Evolutionary conservation across 1,139 yeast genomes (phyloP), one percentile per base, ranked within the genome.

Genomic region (Trichomonascaceae sp.): DNA sequence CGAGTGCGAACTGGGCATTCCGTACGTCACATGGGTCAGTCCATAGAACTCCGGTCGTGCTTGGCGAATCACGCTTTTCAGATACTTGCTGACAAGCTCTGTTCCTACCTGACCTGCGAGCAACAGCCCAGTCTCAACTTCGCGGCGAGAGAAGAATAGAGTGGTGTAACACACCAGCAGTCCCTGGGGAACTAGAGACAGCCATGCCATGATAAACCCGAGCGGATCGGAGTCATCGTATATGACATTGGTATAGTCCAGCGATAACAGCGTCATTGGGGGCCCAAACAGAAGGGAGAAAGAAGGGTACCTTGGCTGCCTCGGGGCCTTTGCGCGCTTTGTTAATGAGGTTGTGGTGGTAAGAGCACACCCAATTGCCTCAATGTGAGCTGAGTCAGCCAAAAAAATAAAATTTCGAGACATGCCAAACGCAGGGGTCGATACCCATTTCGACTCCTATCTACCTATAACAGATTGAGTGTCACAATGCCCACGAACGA

Each of bases 1-100:
- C 0, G 95, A 75, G 56, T 89, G 98, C 2, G 97, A 95, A 37
- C 89, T 76, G 0, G 98, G 98, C 97, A 89, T 87, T 0, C 98
- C 98, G 54, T 78, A 84, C 2, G 82, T 20, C 6, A 20, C 13
- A 27, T 18, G 11, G 30, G 27, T 2, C 29, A 16, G 17, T 4
- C 15, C 27, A 26, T 34, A 31, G 27, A 32, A 39, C 4, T 67
- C 62, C 0, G 98, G 98, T 37, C 98, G 66, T 17, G 84, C 79
- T 48, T 80, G 82, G 46, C 69, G 72, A 32, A 84, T 56, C 1
- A 69, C 32, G 22, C 65, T 62, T 54, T 89, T 89, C 32, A 81
- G 59, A 3, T 78, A 47, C 43, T 78, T 74, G 54, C 87, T 87
- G 31, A 75, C 52, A 2, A 76, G 51, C 54, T 89, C 97, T 43